phyloP scores from a whole-genome alignment of 345 rosid species.

The Melaleuca quinquenervia region DNA sequence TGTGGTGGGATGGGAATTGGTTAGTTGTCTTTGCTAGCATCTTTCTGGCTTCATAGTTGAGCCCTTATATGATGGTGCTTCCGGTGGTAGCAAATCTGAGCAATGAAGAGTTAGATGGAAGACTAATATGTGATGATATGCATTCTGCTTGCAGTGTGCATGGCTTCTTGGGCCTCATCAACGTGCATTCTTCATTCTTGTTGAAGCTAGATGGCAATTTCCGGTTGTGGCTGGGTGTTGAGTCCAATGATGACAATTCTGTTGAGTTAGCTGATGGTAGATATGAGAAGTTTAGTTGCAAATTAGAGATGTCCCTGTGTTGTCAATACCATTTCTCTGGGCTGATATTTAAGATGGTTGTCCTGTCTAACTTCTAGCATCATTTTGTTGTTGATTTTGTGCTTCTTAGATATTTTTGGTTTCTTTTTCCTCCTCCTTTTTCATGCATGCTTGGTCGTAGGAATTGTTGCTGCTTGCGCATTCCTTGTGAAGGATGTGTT shows the following conservation, averaged over 20 bases:
- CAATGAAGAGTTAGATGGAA: not conserved
- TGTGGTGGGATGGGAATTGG: not conserved
- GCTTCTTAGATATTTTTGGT: not conserved
- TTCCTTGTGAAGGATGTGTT: not conserved
- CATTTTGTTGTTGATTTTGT: not conserved
- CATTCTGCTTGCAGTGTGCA: not conserved
- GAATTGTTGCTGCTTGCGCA: not conserved
- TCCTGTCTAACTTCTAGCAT: not conserved
- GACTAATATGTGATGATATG: not conserved
- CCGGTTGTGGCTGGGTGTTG: not conserved
- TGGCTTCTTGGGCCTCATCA: not conserved
- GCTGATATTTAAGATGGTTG: not conserved
- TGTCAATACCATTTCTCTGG: not conserved
- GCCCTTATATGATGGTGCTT: not conserved
- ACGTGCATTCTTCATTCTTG: not conserved
- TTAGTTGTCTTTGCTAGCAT: not conserved
- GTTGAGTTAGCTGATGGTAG: not conserved
- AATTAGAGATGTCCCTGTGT: not conserved
- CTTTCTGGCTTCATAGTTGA: not conserved
- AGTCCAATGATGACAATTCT: not conserved
- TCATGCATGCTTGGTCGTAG: not conserved
- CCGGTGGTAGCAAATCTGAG: not conserved
- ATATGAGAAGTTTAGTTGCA: not conserved
- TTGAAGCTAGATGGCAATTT: not conserved
- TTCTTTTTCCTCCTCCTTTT: not conserved